phyloP scores from a whole-genome alignment of 306 rosid genomes.

The Fragaria vesca region DNA sequence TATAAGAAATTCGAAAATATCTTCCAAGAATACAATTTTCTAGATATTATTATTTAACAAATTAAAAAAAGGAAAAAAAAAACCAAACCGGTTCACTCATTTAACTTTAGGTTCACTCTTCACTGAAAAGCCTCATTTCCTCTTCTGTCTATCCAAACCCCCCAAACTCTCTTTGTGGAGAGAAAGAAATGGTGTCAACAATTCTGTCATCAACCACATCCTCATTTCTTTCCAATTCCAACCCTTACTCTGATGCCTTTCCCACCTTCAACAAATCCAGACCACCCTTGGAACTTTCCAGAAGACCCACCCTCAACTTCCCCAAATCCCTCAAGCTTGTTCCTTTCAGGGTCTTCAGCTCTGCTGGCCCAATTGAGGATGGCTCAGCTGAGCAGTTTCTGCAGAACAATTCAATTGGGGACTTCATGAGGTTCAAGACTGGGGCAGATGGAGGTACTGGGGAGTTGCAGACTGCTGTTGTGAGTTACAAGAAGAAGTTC shows the following conservation, averaged over 20 bases:
- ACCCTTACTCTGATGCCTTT: slow-evolving; percentile 37
- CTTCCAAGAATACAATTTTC: background rate
- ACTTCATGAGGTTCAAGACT: slow-evolving; percentile 82
- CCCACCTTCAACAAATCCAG: slow-evolving; percentile 34
- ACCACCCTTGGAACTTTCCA: slow-evolving; percentile 30
- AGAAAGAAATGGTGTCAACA: slow-evolving; percentile 50
- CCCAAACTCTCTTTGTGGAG: background rate
- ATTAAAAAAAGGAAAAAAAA: background rate
- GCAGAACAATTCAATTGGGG: slow-evolving; percentile 67
- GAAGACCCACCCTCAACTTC: slow-evolving; percentile 16
- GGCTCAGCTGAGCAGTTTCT: slow-evolving; percentile 66
- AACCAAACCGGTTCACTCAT: background rate
- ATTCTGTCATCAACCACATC: slow-evolving; percentile 47
- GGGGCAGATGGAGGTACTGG: slow-evolving; percentile 54
- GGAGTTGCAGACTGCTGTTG: slow-evolving; percentile 82
- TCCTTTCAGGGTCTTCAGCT: slow-evolving; percentile 22
- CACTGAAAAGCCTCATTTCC: slow-evolving; percentile 17
- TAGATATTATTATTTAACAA: background rate
- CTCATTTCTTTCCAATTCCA: slow-evolving; percentile 46
- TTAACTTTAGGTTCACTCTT: background rate
- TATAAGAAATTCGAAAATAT: background rate
- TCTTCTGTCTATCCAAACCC: slow-evolving; percentile 37
- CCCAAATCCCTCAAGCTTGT: slow-evolving; percentile 27
- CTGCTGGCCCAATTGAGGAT: slow-evolving; percentile 46
- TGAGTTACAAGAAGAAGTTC: slow-evolving; percentile 71